Conservation (phyloP, 2,329 filamentous ascomycete genomes). For the Neurospora sp. region DNA sequence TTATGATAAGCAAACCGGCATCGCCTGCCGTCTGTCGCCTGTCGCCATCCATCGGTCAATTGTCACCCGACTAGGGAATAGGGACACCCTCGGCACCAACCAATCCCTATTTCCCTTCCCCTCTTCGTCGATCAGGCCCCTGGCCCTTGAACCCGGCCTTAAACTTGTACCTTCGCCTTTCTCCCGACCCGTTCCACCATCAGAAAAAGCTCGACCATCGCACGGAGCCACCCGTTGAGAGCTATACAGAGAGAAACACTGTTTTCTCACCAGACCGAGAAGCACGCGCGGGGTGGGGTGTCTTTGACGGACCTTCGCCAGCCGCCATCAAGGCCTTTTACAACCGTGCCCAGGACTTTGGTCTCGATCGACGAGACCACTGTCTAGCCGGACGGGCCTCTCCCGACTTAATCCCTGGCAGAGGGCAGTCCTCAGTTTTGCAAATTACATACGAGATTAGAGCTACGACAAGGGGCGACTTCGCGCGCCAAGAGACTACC, state of each 20-base stretch:
- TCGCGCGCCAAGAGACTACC: not conserved
- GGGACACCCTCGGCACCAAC: conserved; percentile 7
- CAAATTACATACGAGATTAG: not conserved
- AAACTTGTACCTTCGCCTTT: not conserved
- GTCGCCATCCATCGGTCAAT: conserved; percentile 11
- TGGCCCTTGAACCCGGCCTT: not conserved
- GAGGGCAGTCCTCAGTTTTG: not conserved
- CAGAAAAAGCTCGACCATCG: not conserved
- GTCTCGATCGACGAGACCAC: conserved; percentile 38
- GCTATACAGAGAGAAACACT: not conserved
- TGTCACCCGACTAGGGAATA: conserved; percentile 8
- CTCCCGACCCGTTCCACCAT: not conserved
- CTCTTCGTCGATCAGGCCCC: not conserved
- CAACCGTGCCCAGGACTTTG: conserved; percentile 51
- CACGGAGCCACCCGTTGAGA: not conserved
- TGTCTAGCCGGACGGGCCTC: conserved; percentile 28
- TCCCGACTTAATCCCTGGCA: not conserved
- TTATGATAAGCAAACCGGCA: not conserved
- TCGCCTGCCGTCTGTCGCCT: not conserved
- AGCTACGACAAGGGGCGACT: not conserved
- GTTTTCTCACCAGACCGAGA: not conserved
- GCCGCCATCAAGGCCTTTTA: conserved; percentile 35
- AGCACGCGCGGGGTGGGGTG: conserved; percentile 9
- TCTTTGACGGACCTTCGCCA: conserved; percentile 29
- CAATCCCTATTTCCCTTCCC: conserved; percentile 4